Percentiles rank a stretch among this genome's conserved stretches.
These are phyloP conservation scores for Dryas octopetala DNA, from an alignment of 306 rosid species.

Conservation along the genomic window DNA sequence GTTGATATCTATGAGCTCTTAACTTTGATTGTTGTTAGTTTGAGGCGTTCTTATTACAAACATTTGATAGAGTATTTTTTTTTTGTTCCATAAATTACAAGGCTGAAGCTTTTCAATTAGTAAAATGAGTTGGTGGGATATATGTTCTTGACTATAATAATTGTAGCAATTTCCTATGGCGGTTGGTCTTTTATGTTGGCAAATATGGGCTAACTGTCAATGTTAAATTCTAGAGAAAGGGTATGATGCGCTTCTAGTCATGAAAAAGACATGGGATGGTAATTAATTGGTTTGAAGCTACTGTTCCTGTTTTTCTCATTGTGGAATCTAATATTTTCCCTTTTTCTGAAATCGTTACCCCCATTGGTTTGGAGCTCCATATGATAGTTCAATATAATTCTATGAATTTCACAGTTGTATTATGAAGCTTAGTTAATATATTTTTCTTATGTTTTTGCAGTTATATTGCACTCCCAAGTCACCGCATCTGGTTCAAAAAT, in stretches of 20 bases:
- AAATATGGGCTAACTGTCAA: not conserved
- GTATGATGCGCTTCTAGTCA: too few relatives aligned
- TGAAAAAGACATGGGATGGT: too few relatives aligned
- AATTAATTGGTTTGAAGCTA: not conserved
- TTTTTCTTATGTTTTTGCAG: constrained; percentile 37
- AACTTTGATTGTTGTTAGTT: not conserved
- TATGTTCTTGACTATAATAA: not conserved
- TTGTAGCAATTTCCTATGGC: not conserved
- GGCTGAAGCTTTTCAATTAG: not conserved
- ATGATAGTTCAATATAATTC: not conserved
- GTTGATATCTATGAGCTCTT: not conserved
- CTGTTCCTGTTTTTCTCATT: too few relatives aligned
- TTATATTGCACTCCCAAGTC: constrained; percentile 47
- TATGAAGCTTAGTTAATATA: too few relatives aligned
- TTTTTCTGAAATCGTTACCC: not conserved
- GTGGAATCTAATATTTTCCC: too few relatives aligned
- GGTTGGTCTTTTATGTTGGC: not conserved
- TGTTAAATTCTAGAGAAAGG: too few relatives aligned
- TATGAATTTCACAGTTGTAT: not conserved
- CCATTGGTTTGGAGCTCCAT: not conserved
- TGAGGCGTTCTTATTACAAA: not conserved
- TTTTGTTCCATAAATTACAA: not conserved
- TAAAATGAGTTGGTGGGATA: not conserved
- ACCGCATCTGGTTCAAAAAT: constrained; percentile 46
- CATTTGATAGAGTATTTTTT: not conserved